Conservation (phyloP, 108 stramenopile genomes). For the Mediolabrus comicus region DNA sequence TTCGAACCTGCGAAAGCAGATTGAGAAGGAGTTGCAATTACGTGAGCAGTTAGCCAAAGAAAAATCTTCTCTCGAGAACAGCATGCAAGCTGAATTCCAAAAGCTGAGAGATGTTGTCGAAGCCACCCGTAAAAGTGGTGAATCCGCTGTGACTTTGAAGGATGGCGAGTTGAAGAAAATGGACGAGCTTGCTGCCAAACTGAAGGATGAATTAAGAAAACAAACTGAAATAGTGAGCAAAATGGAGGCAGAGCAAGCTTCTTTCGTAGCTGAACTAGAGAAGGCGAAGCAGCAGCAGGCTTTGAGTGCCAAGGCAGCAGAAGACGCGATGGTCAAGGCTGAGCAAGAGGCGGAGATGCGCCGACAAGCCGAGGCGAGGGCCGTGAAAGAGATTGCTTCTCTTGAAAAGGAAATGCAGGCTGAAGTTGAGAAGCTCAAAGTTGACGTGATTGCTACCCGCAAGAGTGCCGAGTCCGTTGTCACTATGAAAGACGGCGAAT, state of each 20-base stretch:
- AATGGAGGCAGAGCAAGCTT: constrained; percentile 1
- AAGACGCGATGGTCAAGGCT: not conserved
- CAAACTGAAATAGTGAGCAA: not conserved
- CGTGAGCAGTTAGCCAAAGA: constrained; percentile 25
- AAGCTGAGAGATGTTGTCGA: constrained; percentile 1
- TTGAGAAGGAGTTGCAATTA: not conserved
- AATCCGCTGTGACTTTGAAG: not conserved
- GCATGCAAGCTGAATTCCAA: constrained; percentile 9
- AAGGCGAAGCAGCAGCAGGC: not conserved
- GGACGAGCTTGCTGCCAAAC: constrained; percentile 8
- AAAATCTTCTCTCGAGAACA: constrained; percentile 12
- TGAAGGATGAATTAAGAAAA: constrained; percentile 6
- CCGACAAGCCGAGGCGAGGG: not conserved
- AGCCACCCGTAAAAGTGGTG: not conserved
- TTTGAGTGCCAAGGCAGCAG: not conserved
- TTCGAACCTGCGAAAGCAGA: not conserved
- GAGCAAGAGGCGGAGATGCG: not conserved
- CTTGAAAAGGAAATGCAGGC: constrained; percentile 9
- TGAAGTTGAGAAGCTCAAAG: constrained; percentile 8
- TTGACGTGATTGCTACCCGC: constrained; percentile 1
- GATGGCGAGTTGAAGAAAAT: constrained; percentile 19
- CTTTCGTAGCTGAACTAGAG: not conserved
- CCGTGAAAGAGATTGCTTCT: constrained; percentile 19
- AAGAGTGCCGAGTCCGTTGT: not conserved
- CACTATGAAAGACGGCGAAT: constrained; percentile 2